Conservation (phyloP, 108 stramenopile species). For the Fistulifera solaris region DNA sequence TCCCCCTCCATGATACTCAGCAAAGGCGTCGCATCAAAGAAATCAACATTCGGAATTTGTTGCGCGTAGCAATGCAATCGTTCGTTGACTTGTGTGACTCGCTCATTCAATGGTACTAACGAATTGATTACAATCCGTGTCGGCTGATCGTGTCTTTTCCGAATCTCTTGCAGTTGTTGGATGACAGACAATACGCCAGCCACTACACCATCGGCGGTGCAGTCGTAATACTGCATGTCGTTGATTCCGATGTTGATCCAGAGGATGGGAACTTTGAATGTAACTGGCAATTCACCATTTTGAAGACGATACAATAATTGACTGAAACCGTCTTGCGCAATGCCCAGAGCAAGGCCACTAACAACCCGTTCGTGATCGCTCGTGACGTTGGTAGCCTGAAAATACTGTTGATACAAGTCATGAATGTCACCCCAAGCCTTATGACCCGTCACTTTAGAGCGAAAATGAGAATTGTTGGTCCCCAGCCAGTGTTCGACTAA, state of each 20-base stretch:
- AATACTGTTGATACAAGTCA: conserved; percentile 13
- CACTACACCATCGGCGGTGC: no score
- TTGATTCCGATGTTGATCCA: no score
- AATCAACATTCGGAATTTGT: conserved; percentile 3
- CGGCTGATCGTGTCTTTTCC: no score
- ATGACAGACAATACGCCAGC: no score
- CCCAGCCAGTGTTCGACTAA: conserved; percentile 44
- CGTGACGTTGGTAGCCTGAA: conserved; percentile 2
- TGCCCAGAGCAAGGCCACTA: conserved; percentile 14
- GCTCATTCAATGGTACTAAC: not conserved
- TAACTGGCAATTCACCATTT: no score
- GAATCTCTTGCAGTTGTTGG: no score
- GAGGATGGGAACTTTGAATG: no score
- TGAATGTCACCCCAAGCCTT: conserved; percentile 6
- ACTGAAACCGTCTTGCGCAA: conserved; percentile 16
- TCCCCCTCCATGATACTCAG: not conserved
- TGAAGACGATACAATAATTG: conserved; percentile 24
- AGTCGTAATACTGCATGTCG: no score
- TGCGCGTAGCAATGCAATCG: conserved; percentile 9
- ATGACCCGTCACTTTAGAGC: not conserved
- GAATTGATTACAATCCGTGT: no score
- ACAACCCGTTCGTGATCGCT: not conserved
- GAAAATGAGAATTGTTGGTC: conserved; percentile 4
- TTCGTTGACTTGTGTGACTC: conserved; percentile 8
- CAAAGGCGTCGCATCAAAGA: conserved; percentile 13